phyloP scores from a whole-genome alignment of 768 basidiomycete species.

The Mycena epipterygia region DNA sequence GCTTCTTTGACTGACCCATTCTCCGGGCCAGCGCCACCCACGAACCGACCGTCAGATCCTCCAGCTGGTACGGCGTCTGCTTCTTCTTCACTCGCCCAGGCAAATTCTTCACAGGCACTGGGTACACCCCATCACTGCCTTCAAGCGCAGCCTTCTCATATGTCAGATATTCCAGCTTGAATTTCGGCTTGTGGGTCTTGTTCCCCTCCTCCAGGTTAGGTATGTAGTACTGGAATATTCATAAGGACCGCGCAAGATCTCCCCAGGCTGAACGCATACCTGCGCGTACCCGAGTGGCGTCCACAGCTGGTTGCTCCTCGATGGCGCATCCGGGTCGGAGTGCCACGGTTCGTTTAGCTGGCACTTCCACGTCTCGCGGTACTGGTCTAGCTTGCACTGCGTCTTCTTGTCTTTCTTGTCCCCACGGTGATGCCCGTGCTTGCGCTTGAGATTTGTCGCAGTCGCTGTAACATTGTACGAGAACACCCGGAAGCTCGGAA shows the following conservation, averaged over 20 bases:
- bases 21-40: conserved; percentile 79
- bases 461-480: conserved; percentile 79
- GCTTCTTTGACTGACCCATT: conserved; percentile 65
- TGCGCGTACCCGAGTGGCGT: conserved; percentile 89
- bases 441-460: conserved; percentile 42
- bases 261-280: conserved; percentile 59
- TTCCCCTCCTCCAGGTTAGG: conserved; percentile 66
- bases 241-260: conserved; percentile 16
- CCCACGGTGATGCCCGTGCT: conserved; percentile 65
- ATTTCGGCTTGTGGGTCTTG: conserved; percentile 66
- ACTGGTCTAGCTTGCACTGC: conserved; percentile 63
- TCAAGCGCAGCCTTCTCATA: conserved; percentile 55
- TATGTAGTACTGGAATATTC: conserved; percentile 70
- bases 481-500: conserved; percentile 85
- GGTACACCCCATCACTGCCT: conserved; percentile 52
- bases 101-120: conserved; percentile 69
- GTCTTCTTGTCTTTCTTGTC: conserved; percentile 54
- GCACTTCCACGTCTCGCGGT: conserved; percentile 74
- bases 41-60: conserved; percentile 82
- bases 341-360: conserved; percentile 69
- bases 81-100: conserved; percentile 62
- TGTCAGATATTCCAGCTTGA: conserved; percentile 86
- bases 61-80: conserved; percentile 79
- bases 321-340: conserved; percentile 76
- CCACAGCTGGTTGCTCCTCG: conserved; percentile 76